These are phyloP conservation scores for Lodderomyces oxycetoniae DNA, from an alignment of 1,139 yeast genomes.

Conservation along the genomic window DNA sequence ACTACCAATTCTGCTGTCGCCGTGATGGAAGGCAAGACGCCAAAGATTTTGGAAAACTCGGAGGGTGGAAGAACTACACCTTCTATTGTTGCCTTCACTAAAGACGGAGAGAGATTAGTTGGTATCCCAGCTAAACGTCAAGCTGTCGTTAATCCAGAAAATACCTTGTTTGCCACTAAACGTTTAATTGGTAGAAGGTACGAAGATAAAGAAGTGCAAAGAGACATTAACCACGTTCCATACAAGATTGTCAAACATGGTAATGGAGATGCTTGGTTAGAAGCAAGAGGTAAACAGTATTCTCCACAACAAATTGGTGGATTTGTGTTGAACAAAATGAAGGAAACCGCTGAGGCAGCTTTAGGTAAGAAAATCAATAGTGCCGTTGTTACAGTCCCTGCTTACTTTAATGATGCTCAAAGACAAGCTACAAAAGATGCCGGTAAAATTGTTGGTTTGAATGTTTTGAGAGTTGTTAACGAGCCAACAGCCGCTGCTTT, in stretches of 20 bases:
- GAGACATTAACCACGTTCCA: slow-evolving; percentile 94
- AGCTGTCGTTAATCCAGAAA: slow-evolving; percentile 97
- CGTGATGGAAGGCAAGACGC: slow-evolving; percentile 80
- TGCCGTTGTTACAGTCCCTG: slow-evolving; percentile 97
- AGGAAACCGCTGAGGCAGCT: slow-evolving; percentile 93
- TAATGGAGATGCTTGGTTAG: slow-evolving; percentile 99
- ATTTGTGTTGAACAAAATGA: slow-evolving; percentile 90
- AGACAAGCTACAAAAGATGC: slow-evolving; percentile 99
- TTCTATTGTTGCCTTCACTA: slow-evolving; percentile 96
- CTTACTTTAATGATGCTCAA: slow-evolving; percentile 96
- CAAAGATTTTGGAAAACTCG: slow-evolving; percentile 94
- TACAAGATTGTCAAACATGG: slow-evolving; percentile 94
- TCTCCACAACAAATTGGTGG: slow-evolving; percentile 99
- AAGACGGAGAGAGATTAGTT: slow-evolving; percentile 83
- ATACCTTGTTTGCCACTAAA: slow-evolving; percentile 96
- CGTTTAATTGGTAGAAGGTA: slow-evolving; percentile 98
- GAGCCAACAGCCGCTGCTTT: slow-evolving; percentile 99
- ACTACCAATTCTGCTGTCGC: slow-evolving; percentile 99
- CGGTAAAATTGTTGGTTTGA: slow-evolving; percentile 94
- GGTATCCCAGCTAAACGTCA: slow-evolving; percentile 99
- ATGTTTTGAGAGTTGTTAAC: slow-evolving; percentile 94
- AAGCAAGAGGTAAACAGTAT: slow-evolving; percentile 89
- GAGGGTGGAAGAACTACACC: slow-evolving; percentile 99
- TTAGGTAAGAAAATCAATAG: slow-evolving; percentile 75
- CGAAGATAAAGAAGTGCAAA: slow-evolving; percentile 94